phyloP scores from a whole-genome alignment of 768 basidiomycete genomes.

The Rhodosporidiobolus sp. region DNA sequence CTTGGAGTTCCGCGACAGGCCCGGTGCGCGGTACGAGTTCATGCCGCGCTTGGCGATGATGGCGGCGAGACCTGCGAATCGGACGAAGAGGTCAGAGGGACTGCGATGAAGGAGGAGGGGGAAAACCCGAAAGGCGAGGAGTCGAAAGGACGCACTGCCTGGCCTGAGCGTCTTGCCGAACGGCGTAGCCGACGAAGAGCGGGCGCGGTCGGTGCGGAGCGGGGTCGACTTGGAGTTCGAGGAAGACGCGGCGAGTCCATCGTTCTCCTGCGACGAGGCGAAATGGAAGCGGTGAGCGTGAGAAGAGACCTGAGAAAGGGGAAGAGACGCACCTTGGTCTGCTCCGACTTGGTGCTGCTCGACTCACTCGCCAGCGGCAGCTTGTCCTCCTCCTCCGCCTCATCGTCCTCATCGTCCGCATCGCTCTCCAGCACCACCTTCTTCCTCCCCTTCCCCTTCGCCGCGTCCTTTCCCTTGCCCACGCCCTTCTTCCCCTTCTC shows the following conservation, averaged over 20 bases:
- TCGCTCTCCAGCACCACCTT: not conserved
- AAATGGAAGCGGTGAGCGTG: too few relatives aligned
- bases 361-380: not conserved
- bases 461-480: not conserved
- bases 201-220: conserved; percentile 3
- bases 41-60: conserved; percentile 21
- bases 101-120: not conserved
- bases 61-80: conserved; percentile 20
- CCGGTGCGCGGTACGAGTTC: conserved; percentile 14
- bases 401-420: conserved; percentile 12
- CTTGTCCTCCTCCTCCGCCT: not conserved
- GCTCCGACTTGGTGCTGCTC: not conserved
- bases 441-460: not conserved
- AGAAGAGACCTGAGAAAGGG: not conserved
- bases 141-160: conserved; percentile 11
- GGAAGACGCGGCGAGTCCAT: not conserved
- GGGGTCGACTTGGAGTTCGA: not conserved
- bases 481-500: not conserved
- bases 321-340: conserved; percentile 2
- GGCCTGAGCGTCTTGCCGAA: conserved; percentile 17
- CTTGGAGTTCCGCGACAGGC: conserved; percentile 15
- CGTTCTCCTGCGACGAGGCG: conserved; percentile 5
- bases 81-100: too few relatives aligned
- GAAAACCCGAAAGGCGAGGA: too few relatives aligned
- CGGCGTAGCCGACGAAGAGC: not conserved